A percentile compares a stretch with the other conserved stretches of the same genome.
phyloP scores from a whole-genome alignment of 1,284 basidiomycete species.

The Cryptococcus hybrid region DNA sequence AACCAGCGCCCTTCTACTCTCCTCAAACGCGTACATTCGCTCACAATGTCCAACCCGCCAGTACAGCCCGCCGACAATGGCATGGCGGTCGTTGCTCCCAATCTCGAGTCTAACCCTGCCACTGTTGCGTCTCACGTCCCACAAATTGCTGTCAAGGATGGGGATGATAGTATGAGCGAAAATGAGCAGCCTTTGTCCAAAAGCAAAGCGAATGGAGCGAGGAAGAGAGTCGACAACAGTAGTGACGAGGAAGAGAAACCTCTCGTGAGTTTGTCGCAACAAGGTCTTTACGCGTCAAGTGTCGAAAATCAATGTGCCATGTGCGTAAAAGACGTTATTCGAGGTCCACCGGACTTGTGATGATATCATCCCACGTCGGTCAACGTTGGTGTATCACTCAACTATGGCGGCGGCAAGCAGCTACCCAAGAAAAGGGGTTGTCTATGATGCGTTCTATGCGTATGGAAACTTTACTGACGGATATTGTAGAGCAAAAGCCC shows the following conservation, averaged over 20 bases:
- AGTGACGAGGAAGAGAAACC: conserved; percentile 45
- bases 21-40: too few species aligned
- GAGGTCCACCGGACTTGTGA: too few species aligned
- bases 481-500: conserved; percentile 20
- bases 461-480: too few species aligned
- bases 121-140: conserved; percentile 14
- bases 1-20: too few species aligned
- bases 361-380: conserved; percentile 1
- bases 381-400: neutral
- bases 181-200: conserved; percentile 19
- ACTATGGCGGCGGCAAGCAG: neutral
- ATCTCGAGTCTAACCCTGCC: conserved; percentile 9
- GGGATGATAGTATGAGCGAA: conserved; percentile 14
- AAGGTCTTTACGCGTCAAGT: too few species aligned
- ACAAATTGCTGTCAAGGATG: conserved; percentile 14
- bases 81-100: conserved; percentile 36
- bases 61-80: too few species aligned
- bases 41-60: too few species aligned
- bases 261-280: conserved; percentile 32
- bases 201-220: conserved; percentile 10
- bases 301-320: too few species aligned
- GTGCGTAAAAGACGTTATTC: too few species aligned
- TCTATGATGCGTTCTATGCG: too few species aligned
- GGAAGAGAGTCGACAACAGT: conserved; percentile 14
- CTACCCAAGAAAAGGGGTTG: too few species aligned